Evolutionary conservation across 495 filamentous ascomycete species (phyloP).

Genomic region (Penicillium daleae): DNA sequence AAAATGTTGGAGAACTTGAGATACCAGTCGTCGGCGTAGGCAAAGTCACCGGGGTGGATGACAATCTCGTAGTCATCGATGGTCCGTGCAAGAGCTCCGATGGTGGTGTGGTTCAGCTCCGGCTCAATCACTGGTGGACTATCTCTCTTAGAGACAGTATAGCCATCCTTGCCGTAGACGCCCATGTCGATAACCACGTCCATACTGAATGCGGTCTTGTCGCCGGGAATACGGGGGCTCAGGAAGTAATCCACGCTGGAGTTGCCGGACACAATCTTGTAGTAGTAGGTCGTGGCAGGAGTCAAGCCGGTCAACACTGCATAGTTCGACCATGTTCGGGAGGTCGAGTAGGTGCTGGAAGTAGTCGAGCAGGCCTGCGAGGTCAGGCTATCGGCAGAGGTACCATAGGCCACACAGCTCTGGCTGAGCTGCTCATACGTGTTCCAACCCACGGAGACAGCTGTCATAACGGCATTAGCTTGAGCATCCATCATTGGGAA

Average conservation of each 20-base stretch:
- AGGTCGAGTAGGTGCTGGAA: slow-evolving; percentile 53
- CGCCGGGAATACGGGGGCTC: slow-evolving; percentile 55
- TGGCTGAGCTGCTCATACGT: slow-evolving; percentile 45
- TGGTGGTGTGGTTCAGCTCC: slow-evolving; percentile 65
- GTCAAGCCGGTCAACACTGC: slow-evolving; percentile 46
- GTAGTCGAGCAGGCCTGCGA: slow-evolving; percentile 36
- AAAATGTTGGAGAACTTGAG: slow-evolving; percentile 42
- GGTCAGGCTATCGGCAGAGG: slow-evolving; percentile 32
- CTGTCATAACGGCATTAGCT: slow-evolving; percentile 29
- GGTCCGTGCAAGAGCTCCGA: slow-evolving; percentile 56
- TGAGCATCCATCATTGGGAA: too few relatives aligned
- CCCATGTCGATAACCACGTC: slow-evolving; percentile 59
- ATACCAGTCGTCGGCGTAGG: slow-evolving; percentile 58
- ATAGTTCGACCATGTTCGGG: slow-evolving; percentile 55
- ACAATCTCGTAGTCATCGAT: slow-evolving; percentile 63
- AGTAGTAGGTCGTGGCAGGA: slow-evolving; percentile 56
- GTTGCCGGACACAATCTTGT: slow-evolving; percentile 60
- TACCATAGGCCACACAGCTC: slow-evolving; percentile 52
- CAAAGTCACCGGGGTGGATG: slow-evolving; percentile 60
- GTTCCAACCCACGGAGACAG: slow-evolving; percentile 61
- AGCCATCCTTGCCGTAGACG: slow-evolving; percentile 61
- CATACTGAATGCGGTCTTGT: slow-evolving; percentile 49
- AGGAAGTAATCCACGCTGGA: slow-evolving; percentile 59
- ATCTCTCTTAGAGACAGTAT: slow-evolving; percentile 57
- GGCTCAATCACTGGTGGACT: slow-evolving; percentile 56